phyloP scores from a whole-genome alignment of 2,329 filamentous ascomycete genomes.

The Calonectria pseudoturangicola region DNA sequence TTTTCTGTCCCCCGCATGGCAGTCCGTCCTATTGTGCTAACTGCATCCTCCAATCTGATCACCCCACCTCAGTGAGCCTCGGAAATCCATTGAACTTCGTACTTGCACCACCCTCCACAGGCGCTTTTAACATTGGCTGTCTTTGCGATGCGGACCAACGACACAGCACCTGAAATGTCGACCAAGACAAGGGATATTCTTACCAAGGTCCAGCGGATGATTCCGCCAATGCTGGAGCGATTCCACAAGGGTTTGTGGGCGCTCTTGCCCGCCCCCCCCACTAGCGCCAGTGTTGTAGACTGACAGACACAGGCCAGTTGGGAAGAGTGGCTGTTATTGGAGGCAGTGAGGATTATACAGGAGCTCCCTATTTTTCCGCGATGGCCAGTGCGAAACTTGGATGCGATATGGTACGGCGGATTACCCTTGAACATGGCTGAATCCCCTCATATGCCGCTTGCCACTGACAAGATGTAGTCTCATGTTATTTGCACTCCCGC shows the following conservation, averaged over 20 bases:
- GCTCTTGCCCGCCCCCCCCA: conserved; percentile 13
- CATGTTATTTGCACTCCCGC: conserved; percentile 97
- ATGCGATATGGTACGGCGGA: conserved; percentile 84
- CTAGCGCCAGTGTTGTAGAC: conserved; percentile 37
- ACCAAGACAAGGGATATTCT: conserved; percentile 84
- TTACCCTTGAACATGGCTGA: neutral
- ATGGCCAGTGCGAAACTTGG: conserved; percentile 95
- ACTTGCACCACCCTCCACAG: conserved; percentile 6
- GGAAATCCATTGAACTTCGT: neutral
- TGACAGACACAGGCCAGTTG: conserved; percentile 82
- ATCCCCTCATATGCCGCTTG: neutral
- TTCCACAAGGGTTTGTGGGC: conserved; percentile 90
- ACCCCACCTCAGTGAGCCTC: neutral
- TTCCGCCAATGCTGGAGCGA: conserved; percentile 94
- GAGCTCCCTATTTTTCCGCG: conserved; percentile 97
- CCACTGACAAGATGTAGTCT: conserved; percentile 70
- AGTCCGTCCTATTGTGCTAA: neutral
- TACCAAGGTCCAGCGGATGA: conserved; percentile 87
- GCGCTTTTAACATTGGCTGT: neutral
- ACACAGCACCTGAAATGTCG: conserved; percentile 72
- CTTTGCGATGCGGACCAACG: conserved; percentile 51
- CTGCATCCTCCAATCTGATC: neutral
- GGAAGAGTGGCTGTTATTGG: conserved; percentile 95
- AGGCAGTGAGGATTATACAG: conserved; percentile 96
- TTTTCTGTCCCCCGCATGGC: too few relatives aligned